Base-by-base conservation (phyloP, 345 rosid species). In the Heritiera fomes region DNA sequence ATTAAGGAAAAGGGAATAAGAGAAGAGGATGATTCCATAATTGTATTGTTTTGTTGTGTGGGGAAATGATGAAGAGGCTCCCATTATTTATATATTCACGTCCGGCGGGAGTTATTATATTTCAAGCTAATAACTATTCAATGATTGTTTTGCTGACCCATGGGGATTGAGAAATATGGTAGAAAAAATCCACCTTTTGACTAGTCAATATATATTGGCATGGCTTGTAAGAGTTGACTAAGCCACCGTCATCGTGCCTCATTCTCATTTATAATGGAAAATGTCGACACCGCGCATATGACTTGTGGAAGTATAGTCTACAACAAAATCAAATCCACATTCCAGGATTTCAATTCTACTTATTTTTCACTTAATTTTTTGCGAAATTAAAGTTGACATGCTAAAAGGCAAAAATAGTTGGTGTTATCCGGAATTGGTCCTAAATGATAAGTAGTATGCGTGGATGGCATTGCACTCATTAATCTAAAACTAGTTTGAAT, bases 181-280 rank as follows among this genome's bases (percentile, higher is more conserved):
- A 34, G 3, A 34, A 38, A 73, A 47, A 1, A 6, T 12, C 3
- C 8, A 1, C 20, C 32, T 5, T 52, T 78, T 46, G 78, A 78
- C 77, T 49, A 34, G 80, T 62, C 79, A 83, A 77, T 20, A 1
- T 10, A 17, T 20, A 34, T 34, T 34, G 38, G 3, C 0, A 34
- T 40, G 38, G 58, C 50, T n/a, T 13, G 70, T 43, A 12, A 40
- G 58, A 79, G 72, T 70, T 79, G 83, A 79, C 82, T 2, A 15
- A 45, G 78, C 5, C 56, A 40, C 56, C 74, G 61, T 61, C 13
- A 7, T 71, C 49, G 11, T 34, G 15, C 45, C 76, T 41, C 50
- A 73, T 67, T 75, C 60, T 10, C 46, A 40, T 40, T 6, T 11
- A 69, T 6, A 53, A n/a, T 40, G 43, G 6, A 4, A 4, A 40